phyloP scores from a whole-genome alignment of 1,139 yeast species.

The Insectozyma bohioensis region DNA sequence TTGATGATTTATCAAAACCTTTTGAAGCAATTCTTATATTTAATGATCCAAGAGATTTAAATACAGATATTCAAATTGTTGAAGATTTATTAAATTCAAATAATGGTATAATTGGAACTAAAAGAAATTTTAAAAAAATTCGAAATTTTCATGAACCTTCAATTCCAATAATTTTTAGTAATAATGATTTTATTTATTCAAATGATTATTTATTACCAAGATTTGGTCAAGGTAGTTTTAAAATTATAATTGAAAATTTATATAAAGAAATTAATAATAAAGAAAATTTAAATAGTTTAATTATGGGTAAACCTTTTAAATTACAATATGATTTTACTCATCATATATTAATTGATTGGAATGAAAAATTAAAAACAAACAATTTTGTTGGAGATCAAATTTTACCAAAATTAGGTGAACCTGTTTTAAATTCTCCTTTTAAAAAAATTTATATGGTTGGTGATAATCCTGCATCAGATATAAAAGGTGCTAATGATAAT shows the following conservation, averaged over 20 bases:
- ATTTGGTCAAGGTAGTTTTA: conserved; percentile 91
- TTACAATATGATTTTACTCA: conserved; percentile 86
- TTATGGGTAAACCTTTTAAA: conserved; percentile 82
- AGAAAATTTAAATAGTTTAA: conserved; percentile 49
- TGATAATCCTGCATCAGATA: conserved; percentile 92
- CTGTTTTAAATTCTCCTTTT: conserved; percentile 45
- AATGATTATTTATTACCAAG: conserved; percentile 78
- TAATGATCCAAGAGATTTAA: conserved; percentile 91
- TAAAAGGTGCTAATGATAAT: conserved; percentile 78
- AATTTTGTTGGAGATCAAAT: conserved; percentile 20
- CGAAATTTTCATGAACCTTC: conserved; percentile 45
- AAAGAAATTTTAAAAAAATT: conserved; percentile 25
- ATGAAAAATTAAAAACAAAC: conserved; percentile 27
- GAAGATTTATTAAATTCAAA: conserved; percentile 69
- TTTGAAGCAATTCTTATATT: conserved; percentile 83
- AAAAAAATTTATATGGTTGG: conserved; percentile 85
- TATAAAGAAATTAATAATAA: conserved; percentile 49
- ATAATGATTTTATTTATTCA: conserved; percentile 89
- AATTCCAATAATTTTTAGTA: conserved; percentile 81
- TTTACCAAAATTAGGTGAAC: conserved; percentile 37
- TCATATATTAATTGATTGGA: conserved; percentile 64
- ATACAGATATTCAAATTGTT: conserved; percentile 78
- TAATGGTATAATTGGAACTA: conserved; percentile 66
- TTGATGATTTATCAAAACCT: conserved; percentile 36
- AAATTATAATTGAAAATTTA: conserved; percentile 62